Conservation (phyloP, 1,284 basidiomycete genomes). For the Trichosporon faecale region DNA sequence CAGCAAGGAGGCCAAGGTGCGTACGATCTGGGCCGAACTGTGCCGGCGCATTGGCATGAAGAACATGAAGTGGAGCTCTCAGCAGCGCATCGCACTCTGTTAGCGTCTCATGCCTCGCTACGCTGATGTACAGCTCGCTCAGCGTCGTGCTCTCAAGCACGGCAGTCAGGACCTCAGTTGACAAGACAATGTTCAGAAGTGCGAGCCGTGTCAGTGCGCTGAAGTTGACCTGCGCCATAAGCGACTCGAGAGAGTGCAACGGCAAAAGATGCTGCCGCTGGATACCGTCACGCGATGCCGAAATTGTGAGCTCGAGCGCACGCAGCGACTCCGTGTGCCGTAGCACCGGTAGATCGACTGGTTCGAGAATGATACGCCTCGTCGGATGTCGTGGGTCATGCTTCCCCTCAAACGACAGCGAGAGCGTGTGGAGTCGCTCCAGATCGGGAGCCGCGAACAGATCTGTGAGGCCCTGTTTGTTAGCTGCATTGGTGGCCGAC, state of each 20-base stretch:
- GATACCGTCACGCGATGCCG: constrained; percentile 8
- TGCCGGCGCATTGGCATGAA: constrained; percentile 43
- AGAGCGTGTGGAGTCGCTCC: constrained; percentile 29
- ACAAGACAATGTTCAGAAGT: constrained; percentile 38
- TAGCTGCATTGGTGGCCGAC: neutral
- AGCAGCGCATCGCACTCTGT: constrained; percentile 22
- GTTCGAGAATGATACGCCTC: constrained; percentile 19
- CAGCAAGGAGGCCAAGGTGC: constrained; percentile 33
- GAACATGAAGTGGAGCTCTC: constrained; percentile 23
- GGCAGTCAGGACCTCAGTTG: constrained; percentile 16
- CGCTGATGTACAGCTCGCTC: constrained; percentile 41
- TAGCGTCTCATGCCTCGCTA: constrained; percentile 20
- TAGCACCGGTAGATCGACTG: constrained; percentile 34
- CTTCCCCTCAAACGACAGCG: constrained; percentile 32
- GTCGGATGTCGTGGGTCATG: neutral
- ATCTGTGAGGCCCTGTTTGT: constrained; percentile 31
- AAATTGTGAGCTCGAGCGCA: constrained; percentile 39
- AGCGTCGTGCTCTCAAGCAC: constrained; percentile 27
- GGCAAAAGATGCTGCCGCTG: constrained; percentile 25
- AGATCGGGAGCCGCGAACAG: constrained; percentile 30
- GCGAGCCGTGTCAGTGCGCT: constrained; percentile 30
- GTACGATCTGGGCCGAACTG: constrained; percentile 29
- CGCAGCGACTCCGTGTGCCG: constrained; percentile 26
- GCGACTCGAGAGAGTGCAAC: constrained; percentile 17
- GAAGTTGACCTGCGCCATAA: constrained; percentile 27